phyloP scores from a whole-genome alignment of 1,139 yeast genomes.

The Tardiomyces depauwii region DNA sequence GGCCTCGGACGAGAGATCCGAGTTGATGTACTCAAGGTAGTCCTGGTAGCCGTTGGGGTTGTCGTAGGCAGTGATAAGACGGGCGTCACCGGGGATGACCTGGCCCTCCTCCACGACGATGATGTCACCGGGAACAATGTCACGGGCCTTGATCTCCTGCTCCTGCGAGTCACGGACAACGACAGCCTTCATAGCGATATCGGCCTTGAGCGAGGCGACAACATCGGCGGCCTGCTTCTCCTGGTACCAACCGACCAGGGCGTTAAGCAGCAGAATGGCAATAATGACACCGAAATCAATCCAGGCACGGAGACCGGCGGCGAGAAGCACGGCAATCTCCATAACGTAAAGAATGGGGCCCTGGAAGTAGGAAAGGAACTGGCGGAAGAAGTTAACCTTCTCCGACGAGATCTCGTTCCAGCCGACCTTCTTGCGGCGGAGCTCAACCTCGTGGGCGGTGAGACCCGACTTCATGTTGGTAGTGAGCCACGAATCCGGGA shows the following conservation, averaged over 20 bases:
- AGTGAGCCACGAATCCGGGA: conserved; percentile 26
- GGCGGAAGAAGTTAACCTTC: conserved; percentile 44
- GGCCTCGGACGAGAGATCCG: conserved; percentile 54
- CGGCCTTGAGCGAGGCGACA: conserved; percentile 60
- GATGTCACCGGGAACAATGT: conserved; percentile 73
- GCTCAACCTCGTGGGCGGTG: conserved; percentile 38
- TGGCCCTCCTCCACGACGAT: conserved; percentile 61
- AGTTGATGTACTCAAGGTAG: conserved; percentile 33
- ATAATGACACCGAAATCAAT: conserved; percentile 68
- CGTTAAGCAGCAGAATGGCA: conserved; percentile 56
- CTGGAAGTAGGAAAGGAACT: conserved; percentile 50
- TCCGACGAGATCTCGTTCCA: conserved; percentile 54
- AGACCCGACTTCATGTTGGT: conserved; percentile 48
- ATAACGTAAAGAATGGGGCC: conserved; percentile 61
- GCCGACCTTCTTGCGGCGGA: conserved; percentile 55
- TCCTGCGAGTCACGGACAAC: conserved; percentile 57
- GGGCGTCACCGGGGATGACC: conserved; percentile 67
- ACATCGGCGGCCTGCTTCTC: conserved; percentile 69
- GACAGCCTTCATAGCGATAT: conserved; percentile 64
- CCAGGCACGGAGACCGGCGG: conserved; percentile 65
- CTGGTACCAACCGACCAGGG: conserved; percentile 59
- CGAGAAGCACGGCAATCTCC: conserved; percentile 57
- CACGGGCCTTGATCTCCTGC: conserved; percentile 47
- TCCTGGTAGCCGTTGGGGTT: conserved; percentile 27
- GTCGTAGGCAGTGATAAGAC: conserved; percentile 45